A percentile compares a stretch with the other conserved stretches of the same genome.
These are phyloP conservation scores for Cordyceps pruinosa DNA, from an alignment of 2,329 filamentous ascomycete genomes.

Conservation along the genomic window DNA sequence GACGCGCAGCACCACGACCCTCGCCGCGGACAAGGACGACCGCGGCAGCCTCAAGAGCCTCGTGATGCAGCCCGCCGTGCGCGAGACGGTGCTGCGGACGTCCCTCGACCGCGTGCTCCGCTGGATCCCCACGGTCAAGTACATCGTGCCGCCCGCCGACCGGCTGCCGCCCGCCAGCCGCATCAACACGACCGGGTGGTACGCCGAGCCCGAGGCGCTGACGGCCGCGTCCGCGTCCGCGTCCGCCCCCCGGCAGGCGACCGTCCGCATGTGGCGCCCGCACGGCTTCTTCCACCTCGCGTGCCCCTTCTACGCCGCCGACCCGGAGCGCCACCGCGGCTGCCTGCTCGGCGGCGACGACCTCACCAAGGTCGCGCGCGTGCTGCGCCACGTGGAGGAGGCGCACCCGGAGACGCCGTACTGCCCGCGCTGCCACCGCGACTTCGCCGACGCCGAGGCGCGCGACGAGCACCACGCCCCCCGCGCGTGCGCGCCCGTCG, in stretches of 20 bases:
- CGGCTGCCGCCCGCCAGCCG: background rate
- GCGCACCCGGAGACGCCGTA: background rate
- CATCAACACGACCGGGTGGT: background rate
- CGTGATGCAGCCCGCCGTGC: background rate
- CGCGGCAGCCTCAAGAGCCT: background rate
- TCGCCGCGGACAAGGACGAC: background rate
- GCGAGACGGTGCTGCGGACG: background rate
- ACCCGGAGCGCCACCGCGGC: background rate
- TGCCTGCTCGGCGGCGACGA: background rate
- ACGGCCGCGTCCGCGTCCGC: background rate
- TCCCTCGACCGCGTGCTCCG: background rate
- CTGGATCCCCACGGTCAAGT: background rate
- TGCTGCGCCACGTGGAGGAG: background rate
- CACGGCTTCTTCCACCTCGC: conserved; percentile 1
- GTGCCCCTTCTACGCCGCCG: conserved; percentile 1
- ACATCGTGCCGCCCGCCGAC: background rate
- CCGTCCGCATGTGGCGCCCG: background rate
- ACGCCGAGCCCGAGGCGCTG: background rate
- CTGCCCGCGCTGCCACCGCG: background rate
- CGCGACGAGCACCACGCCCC: background rate
- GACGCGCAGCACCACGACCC: conserved; percentile 4
- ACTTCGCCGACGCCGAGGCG: background rate
- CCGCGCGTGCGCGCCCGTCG: background rate
- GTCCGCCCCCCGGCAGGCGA: background rate
- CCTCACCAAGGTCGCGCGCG: background rate